These are phyloP conservation scores for Monilinia polystroma DNA, from an alignment of 2,329 filamentous ascomycete species.

Conservation along the genomic window DNA sequence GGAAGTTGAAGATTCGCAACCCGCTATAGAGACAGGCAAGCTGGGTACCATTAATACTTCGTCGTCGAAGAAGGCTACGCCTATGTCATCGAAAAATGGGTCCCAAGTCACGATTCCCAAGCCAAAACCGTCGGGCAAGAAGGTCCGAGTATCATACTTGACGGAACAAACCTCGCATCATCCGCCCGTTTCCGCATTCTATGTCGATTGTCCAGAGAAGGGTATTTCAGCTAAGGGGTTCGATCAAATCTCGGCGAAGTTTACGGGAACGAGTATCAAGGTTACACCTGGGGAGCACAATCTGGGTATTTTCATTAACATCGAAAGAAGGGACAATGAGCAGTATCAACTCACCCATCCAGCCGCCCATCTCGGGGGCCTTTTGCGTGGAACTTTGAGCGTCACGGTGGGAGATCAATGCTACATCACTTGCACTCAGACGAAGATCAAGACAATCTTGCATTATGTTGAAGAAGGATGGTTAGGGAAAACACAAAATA, in stretches of 20 bases:
- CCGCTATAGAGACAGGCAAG: constrained; percentile 51
- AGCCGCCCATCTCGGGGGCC: constrained; percentile 84
- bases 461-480: constrained; percentile 94
- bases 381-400: constrained; percentile 82
- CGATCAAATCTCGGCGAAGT: constrained; percentile 95
- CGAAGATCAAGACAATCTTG: constrained; percentile 85
- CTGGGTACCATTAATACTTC: constrained; percentile 1
- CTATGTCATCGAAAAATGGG: constrained; percentile 29
- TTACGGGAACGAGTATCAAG: constrained; percentile 91
- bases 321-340: constrained; percentile 78
- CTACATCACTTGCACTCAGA: constrained; percentile 86
- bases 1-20: constrained; percentile 80
- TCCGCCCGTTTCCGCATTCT: constrained; percentile 94
- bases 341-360: constrained; percentile 95
- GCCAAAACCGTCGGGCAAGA: constrained; percentile 47
- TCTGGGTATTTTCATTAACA: constrained; percentile 88
- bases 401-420: constrained; percentile 89
- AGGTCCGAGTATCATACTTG: constrained; percentile 82
- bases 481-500: constrained; percentile 88
- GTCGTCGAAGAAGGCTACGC: constrained; percentile 21
- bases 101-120: constrained; percentile 31
- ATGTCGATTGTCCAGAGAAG: constrained; percentile 86
- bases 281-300: constrained; percentile 92
- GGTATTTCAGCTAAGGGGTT: constrained; percentile 86
- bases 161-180: constrained; percentile 98